phyloP scores from a whole-genome alignment of 1,284 basidiomycete species.

The Rhodotorula sp. region DNA sequence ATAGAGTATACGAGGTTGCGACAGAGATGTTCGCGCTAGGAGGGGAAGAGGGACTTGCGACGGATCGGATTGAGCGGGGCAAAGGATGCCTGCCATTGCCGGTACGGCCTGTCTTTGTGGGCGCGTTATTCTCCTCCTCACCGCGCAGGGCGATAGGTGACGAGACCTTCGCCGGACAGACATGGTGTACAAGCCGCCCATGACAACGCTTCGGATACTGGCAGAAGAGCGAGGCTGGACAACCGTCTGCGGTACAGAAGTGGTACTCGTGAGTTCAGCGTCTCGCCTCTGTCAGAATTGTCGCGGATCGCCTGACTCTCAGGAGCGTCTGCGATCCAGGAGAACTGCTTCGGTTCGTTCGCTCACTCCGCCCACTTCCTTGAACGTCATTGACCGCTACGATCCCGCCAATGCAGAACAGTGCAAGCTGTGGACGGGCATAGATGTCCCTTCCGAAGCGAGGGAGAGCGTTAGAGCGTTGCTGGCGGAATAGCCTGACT shows the following conservation, averaged over 20 bases:
- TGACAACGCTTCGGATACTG: neutral
- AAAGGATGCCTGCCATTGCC: neutral
- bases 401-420: neutral
- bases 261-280: neutral
- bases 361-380: no score
- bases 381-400: no score
- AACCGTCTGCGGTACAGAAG: constrained; percentile 3
- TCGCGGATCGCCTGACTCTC: no score
- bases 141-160: no score
- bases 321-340: neutral
- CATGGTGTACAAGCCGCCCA: constrained; percentile 14
- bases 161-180: neutral
- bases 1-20: neutral
- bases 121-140: neutral
- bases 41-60: neutral
- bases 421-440: neutral
- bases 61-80: neutral
- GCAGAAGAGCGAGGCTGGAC: constrained; percentile 3
- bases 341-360: constrained; percentile 1
- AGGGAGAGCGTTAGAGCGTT: neutral
- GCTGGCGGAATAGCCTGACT: neutral
- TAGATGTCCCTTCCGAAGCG: neutral
- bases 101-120: neutral
- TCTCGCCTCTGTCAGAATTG: neutral
- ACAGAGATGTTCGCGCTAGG: neutral